Percentiles rank a stretch among this genome's conserved stretches.
phyloP scores from a whole-genome alignment of 2,329 filamentous ascomycete species.

The Aureobasidium sp. region DNA sequence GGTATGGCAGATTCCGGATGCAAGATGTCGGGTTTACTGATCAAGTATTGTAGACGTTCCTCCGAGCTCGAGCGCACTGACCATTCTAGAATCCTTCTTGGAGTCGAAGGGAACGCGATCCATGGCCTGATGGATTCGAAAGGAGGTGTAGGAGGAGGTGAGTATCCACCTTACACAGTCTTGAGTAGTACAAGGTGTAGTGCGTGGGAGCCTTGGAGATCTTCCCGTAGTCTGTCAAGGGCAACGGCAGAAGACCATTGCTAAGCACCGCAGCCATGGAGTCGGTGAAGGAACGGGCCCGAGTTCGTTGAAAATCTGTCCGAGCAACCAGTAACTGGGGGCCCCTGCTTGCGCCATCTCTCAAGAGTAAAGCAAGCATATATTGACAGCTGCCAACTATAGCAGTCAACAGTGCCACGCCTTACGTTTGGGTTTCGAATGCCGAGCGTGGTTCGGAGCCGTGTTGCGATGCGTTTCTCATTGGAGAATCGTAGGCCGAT shows the following conservation, averaged over 20 bases:
- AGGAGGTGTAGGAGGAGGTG: neutral
- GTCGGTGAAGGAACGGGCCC: neutral
- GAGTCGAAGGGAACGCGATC: neutral
- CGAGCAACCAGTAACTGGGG: neutral
- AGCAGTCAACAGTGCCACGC: neutral
- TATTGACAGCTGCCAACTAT: neutral
- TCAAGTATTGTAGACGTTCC: neutral
- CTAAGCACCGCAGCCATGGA: neutral
- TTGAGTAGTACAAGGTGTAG: neutral
- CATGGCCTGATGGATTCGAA: neutral
- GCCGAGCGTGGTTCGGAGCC: neutral
- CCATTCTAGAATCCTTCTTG: neutral
- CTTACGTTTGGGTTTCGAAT: neutral
- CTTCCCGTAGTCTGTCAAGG: neutral
- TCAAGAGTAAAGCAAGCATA: neutral
- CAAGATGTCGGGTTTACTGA: neutral
- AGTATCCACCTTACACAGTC: neutral
- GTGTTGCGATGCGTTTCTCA: neutral
- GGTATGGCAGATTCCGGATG: neutral
- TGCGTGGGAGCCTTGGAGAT: neutral
- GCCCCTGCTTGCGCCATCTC: conserved; percentile 1
- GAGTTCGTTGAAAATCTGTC: neutral
- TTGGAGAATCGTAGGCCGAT: neutral
- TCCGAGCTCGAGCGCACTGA: neutral
- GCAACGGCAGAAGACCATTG: neutral